Conservation (phyloP, 345 rosid species). For the Murraya koenigii region DNA sequence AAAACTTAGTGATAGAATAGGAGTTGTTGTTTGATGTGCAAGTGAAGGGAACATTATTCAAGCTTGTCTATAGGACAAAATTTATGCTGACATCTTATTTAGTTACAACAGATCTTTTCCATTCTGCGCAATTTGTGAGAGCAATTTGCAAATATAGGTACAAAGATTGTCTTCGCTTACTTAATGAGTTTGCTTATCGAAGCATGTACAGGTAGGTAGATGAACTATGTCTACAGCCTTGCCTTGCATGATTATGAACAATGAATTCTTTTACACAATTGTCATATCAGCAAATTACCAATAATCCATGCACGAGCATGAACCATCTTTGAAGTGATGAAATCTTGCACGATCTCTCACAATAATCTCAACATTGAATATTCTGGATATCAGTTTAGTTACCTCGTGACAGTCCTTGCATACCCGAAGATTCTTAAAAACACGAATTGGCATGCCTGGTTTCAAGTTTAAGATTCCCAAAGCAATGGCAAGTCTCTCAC, state of each 20-base stretch:
- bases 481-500: constrained; percentile 85
- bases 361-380: constrained; percentile 59
- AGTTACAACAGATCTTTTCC: too few relatives aligned
- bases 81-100: too few relatives aligned
- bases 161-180: too few relatives aligned
- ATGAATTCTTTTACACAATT: background rate
- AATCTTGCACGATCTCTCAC: constrained; percentile 75
- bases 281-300: constrained; percentile 65
- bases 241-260: background rate
- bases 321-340: constrained; percentile 73
- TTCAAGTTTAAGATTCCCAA: constrained; percentile 60
- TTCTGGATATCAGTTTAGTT: constrained; percentile 58
- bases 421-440: constrained; percentile 75
- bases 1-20: too few relatives aligned
- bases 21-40: background rate
- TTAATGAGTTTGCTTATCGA: too few relatives aligned
- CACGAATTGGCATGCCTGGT: constrained; percentile 57
- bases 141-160: too few relatives aligned
- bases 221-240: too few relatives aligned
- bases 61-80: too few relatives aligned
- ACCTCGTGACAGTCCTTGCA: constrained; percentile 78
- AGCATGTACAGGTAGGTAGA: too few relatives aligned
- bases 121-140: too few relatives aligned
- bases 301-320: constrained; percentile 73
- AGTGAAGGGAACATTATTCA: background rate